phyloP scores from a whole-genome alignment of 352 stramenopile genomes.

The Phytopythium mirpurense region DNA sequence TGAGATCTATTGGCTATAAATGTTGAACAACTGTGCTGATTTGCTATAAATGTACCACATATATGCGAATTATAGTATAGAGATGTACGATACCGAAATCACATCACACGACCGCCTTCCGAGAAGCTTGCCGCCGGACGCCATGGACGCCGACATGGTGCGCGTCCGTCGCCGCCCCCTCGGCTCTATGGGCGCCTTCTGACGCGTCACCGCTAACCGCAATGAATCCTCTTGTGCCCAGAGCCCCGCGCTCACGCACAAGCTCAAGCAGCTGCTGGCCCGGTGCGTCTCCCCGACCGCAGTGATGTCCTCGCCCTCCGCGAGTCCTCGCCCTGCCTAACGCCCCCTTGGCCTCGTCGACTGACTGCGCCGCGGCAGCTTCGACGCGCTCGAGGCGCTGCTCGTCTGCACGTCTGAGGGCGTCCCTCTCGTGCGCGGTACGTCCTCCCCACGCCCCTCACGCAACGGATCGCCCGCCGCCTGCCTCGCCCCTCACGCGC shows the following conservation, averaged over 20 bases:
- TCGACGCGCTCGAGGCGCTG: slow-evolving; percentile 68
- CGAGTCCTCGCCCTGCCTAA: neutral
- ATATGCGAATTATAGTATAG: too few relatives aligned
- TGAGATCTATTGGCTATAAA: too few relatives aligned
- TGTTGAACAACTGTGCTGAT: too few relatives aligned
- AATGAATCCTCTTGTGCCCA: slow-evolving; percentile 9
- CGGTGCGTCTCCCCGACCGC: slow-evolving; percentile 16
- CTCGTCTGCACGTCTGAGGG: slow-evolving; percentile 77
- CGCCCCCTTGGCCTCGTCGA: neutral
- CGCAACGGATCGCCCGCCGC: too few relatives aligned
- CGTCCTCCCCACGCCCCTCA: too few relatives aligned
- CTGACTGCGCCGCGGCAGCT: slow-evolving; percentile 26
- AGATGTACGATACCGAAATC: too few relatives aligned
- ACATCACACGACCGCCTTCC: too few relatives aligned
- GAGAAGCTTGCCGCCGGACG: too few relatives aligned
- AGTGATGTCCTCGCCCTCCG: too few relatives aligned
- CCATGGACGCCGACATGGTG: slow-evolving; percentile 34
- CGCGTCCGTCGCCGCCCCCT: neutral
- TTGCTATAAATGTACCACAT: too few relatives aligned
- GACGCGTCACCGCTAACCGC: too few relatives aligned
- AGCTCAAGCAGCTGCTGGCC: slow-evolving; percentile 54
- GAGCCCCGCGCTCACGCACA: slow-evolving; percentile 58
- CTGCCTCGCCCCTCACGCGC: slow-evolving; percentile 1
- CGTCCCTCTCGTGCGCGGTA: slow-evolving; percentile 71
- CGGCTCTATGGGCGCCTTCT: too few relatives aligned